Conservation (phyloP, 176 grass and related monocot species). For the Ampelocalamus luodianensis region DNA sequence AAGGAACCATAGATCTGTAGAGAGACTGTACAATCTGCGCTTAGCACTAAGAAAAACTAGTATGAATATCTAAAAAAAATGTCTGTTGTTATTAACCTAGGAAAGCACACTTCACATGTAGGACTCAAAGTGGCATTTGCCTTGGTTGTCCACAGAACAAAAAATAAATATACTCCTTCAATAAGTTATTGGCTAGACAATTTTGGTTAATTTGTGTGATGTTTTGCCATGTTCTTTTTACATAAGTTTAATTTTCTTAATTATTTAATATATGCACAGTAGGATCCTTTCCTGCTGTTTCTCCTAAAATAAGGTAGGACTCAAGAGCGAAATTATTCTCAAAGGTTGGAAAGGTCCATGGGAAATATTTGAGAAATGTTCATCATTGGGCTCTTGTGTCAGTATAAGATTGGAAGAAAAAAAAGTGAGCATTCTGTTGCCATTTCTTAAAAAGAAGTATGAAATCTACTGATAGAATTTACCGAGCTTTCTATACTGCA, state of each 20-base stretch:
- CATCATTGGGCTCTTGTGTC: neutral
- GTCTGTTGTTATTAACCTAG: neutral
- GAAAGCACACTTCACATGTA: neutral
- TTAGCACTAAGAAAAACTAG: neutral
- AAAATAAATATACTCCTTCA: too few relatives aligned
- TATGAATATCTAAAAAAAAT: neutral
- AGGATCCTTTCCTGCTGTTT: too few relatives aligned
- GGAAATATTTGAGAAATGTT: neutral
- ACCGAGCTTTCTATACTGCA: neutral
- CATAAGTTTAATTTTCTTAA: too few relatives aligned
- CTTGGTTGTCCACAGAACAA: too few relatives aligned
- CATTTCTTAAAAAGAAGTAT: neutral
- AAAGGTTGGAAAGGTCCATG: neutral
- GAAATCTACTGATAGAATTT: neutral
- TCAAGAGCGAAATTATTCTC: neutral
- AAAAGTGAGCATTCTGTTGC: neutral
- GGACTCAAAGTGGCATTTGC: too few relatives aligned
- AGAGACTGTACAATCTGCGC: neutral
- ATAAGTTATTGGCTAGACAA: too few relatives aligned
- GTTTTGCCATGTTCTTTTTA: too few relatives aligned
- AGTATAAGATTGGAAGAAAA: neutral
- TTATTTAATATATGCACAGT: too few relatives aligned
- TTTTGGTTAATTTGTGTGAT: too few relatives aligned
- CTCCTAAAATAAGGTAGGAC: too few relatives aligned
- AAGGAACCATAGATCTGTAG: slow-evolving; percentile 16